A percentile compares a stretch with the other conserved stretches of the same genome.
These are phyloP conservation scores for Chytridium lagenaria DNA, from an alignment of 371 early-diverging fungal genomes.

Conservation along the genomic window DNA sequence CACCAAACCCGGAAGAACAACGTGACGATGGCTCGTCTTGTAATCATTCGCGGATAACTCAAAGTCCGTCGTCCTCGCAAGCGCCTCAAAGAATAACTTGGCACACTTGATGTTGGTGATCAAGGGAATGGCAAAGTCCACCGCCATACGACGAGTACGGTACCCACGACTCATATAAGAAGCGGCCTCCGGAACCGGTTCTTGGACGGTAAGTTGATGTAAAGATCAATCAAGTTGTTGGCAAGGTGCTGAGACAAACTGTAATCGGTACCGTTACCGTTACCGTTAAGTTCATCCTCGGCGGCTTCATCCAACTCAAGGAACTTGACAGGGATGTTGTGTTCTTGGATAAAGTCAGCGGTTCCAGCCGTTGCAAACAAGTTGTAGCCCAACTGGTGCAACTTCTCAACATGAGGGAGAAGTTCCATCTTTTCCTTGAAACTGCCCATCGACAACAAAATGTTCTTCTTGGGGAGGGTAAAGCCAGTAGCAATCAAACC, in stretches of 20 bases:
- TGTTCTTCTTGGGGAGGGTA: conserved; percentile 87
- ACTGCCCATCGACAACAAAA: conserved; percentile 90
- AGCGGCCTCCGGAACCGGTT: conserved; percentile 94
- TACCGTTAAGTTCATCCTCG: conserved; percentile 54
- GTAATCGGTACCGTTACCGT: conserved; percentile 81
- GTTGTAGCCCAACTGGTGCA: conserved; percentile 84
- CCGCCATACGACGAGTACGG: conserved; percentile 93
- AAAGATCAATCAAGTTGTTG: conserved; percentile 95
- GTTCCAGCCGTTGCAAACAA: conserved; percentile 95
- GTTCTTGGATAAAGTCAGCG: conserved; percentile 92
- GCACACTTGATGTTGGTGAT: conserved; percentile 98
- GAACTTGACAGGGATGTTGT: conserved; percentile 88
- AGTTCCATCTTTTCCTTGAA: conserved; percentile 95
- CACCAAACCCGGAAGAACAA: conserved; percentile 87
- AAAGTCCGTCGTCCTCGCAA: conserved; percentile 74
- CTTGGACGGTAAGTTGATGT: conserved; percentile 96
- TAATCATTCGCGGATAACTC: conserved; percentile 83
- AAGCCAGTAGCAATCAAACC: conserved; percentile 91
- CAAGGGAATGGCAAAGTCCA: conserved; percentile 93
- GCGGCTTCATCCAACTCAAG: conserved; percentile 73
- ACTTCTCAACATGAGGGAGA: conserved; percentile 80
- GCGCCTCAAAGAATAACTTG: conserved; percentile 94
- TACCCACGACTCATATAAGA: conserved; percentile 95
- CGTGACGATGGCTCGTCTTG: conserved; percentile 82
- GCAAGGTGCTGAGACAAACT: conserved; percentile 90